These are phyloP conservation scores for Pseudomicrostroma phylloplanum DNA, from an alignment of 1,284 basidiomycete species.

Conservation along the genomic window DNA sequence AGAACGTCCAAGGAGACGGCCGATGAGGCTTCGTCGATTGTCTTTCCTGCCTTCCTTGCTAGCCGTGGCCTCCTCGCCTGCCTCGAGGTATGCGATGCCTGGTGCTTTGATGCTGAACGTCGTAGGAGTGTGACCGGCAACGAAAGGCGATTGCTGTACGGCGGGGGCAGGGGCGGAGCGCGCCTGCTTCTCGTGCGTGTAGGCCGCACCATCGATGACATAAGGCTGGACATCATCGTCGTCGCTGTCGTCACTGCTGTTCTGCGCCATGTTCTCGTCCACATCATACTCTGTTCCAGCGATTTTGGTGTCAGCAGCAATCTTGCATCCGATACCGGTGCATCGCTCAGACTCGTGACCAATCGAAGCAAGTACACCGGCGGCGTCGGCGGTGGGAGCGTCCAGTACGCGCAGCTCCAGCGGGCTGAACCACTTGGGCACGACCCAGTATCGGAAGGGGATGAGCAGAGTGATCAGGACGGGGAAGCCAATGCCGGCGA, in stretches of 20 bases:
- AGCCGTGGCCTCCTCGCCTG: neutral
- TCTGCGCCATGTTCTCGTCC: constrained; percentile 8
- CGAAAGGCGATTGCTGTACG: neutral
- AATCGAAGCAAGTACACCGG: constrained; percentile 40
- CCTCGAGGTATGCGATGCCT: neutral
- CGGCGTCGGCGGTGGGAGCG: constrained; percentile 66
- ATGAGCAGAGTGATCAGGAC: constrained; percentile 80
- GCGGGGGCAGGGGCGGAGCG: neutral
- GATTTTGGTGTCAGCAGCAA: constrained; percentile 38
- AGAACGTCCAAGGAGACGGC: neutral
- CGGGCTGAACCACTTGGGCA: constrained; percentile 71
- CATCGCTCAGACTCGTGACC: constrained; percentile 38
- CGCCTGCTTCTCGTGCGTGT: constrained; percentile 5
- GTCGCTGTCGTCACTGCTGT: constrained; percentile 13
- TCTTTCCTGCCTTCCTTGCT: neutral
- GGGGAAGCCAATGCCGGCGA: constrained; percentile 73
- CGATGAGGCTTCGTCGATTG: constrained; percentile 1
- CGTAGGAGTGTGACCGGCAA: neutral
- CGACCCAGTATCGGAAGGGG: constrained; percentile 68
- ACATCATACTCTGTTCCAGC: constrained; percentile 27
- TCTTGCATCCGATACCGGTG: constrained; percentile 30
- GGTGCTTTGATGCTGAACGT: neutral
- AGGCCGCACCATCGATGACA: constrained; percentile 8
- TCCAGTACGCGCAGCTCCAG: constrained; percentile 80
- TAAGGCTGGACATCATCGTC: constrained; percentile 4